Conservation (phyloP, 345 rosid species). For the Sapria himalayana region DNA sequence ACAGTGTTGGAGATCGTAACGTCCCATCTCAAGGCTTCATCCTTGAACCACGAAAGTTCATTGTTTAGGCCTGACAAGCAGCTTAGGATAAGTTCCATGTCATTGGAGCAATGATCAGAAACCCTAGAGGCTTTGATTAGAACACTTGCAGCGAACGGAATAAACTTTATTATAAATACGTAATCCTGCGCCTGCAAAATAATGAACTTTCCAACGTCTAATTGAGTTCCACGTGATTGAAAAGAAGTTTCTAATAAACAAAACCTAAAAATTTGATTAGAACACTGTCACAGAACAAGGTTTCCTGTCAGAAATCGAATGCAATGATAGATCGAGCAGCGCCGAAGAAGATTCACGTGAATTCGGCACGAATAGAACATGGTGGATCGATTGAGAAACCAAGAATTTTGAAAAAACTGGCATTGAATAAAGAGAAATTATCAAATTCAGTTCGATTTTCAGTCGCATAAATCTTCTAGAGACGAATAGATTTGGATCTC, state of each 20-base stretch:
- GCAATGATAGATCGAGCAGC: too few relatives aligned
- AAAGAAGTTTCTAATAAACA: background rate
- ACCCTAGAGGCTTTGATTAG: conserved; percentile 47
- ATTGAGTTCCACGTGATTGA: background rate
- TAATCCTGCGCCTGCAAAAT: conserved; percentile 68
- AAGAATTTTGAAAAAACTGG: too few relatives aligned
- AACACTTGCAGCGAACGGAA: conserved; percentile 46
- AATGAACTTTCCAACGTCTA: background rate
- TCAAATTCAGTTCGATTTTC: too few relatives aligned
- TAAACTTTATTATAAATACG: conserved; percentile 52
- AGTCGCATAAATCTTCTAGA: too few relatives aligned
- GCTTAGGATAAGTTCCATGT: conserved; percentile 48
- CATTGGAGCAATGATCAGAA: conserved; percentile 25
- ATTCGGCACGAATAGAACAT: too few relatives aligned
- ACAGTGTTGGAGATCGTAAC: conserved; percentile 31
- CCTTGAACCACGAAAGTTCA: conserved; percentile 68
- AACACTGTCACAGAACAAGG: too few relatives aligned
- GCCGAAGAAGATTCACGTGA: too few relatives aligned
- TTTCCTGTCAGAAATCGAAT: too few relatives aligned
- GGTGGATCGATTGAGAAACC: too few relatives aligned
- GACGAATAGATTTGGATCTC: too few relatives aligned
- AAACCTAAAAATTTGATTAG: background rate
- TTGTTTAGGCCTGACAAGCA: conserved; percentile 41
- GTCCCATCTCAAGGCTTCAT: conserved; percentile 46
- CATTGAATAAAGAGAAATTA: too few relatives aligned